phyloP scores from a whole-genome alignment of 306 rosid species.

The Vigna nakashimae region DNA sequence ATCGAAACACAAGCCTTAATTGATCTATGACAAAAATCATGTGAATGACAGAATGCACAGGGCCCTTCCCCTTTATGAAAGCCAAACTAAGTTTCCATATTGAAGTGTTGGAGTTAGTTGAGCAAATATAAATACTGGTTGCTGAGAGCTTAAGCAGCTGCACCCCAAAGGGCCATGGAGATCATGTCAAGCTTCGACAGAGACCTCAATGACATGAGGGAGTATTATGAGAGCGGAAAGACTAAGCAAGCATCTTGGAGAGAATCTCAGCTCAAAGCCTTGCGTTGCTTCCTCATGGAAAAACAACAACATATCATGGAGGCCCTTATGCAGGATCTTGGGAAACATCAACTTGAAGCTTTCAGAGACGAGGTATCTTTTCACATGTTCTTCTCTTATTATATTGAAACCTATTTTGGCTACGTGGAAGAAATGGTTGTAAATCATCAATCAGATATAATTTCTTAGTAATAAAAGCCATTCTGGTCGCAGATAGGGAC shows the following conservation, averaged over 20 bases:
- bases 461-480: neutral
- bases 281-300: slow-evolving; percentile 54
- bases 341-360: slow-evolving; percentile 74
- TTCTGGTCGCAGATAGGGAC: slow-evolving; percentile 60
- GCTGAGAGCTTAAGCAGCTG: neutral
- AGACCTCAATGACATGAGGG: slow-evolving; percentile 55
- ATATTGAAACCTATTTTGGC: too few relatives aligned
- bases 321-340: slow-evolving; percentile 71
- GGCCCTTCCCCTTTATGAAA: neutral
- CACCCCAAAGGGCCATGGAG: slow-evolving; percentile 22
- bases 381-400: neutral
- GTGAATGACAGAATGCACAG: neutral
- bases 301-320: slow-evolving; percentile 55
- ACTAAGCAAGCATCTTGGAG: slow-evolving; percentile 77
- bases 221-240: slow-evolving; percentile 54
- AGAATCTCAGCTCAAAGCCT: slow-evolving; percentile 63
- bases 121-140: slow-evolving; percentile 19
- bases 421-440: too few relatives aligned
- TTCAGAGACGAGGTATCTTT: slow-evolving; percentile 79
- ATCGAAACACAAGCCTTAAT: neutral
- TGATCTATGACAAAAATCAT: neutral
- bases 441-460: too few relatives aligned
- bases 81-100: neutral
- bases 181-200: slow-evolving; percentile 39
- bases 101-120: neutral